phyloP scores from a whole-genome alignment of 2,329 filamentous ascomycete species.

The Rhinocladiella mackenziei region DNA sequence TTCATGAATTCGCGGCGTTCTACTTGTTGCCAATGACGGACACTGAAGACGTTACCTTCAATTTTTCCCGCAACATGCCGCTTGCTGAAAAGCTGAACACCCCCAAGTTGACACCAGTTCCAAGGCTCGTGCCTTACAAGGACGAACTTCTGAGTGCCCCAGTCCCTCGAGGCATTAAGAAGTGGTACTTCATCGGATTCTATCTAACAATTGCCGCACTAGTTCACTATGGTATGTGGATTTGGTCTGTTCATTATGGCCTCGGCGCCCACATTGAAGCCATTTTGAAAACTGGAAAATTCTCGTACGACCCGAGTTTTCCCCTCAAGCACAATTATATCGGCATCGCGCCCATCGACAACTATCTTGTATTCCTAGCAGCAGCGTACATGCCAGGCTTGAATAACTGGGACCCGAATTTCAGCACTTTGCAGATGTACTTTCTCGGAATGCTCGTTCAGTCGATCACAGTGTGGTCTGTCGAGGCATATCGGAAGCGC shows the following conservation, averaged over 20 bases:
- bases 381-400: slow-evolving; percentile 7
- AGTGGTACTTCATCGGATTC: slow-evolving; percentile 7
- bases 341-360: slow-evolving; percentile 1
- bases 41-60: slow-evolving; percentile 12
- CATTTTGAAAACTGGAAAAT: slow-evolving; percentile 3
- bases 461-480: slow-evolving; percentile 4
- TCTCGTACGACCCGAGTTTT: slow-evolving; percentile 2
- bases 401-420: slow-evolving; percentile 8
- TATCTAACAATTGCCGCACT: slow-evolving; percentile 4
- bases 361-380: slow-evolving; percentile 4
- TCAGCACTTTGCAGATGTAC: slow-evolving; percentile 2
- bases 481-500: slow-evolving; percentile 7
- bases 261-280: slow-evolving; percentile 1
- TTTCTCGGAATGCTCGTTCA: slow-evolving; percentile 10
- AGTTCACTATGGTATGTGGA: slow-evolving; percentile 10
- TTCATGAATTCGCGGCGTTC: background rate
- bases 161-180: background rate
- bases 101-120: slow-evolving; percentile 3
- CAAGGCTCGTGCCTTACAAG: slow-evolving; percentile 1
- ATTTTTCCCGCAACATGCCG: slow-evolving; percentile 15
- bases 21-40: slow-evolving; percentile 5
- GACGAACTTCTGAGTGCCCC: slow-evolving; percentile 4
- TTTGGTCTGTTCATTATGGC: slow-evolving; percentile 6
- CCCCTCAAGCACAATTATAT: slow-evolving; percentile 9
- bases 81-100: slow-evolving; percentile 18